phyloP scores from a whole-genome alignment of 805 yeast species.

The Pichia deserticola region DNA sequence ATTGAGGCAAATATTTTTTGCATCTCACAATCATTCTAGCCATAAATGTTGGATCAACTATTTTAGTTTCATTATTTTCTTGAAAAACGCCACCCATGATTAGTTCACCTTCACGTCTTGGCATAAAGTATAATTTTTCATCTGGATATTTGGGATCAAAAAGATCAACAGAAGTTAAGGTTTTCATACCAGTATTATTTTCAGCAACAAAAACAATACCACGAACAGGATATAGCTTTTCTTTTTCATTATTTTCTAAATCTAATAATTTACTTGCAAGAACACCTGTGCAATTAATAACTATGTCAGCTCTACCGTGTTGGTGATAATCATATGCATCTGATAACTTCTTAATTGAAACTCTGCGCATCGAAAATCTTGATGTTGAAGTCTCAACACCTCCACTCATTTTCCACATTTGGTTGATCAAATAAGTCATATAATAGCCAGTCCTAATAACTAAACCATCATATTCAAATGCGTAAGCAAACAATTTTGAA shows the following conservation, averaged over 20 bases:
- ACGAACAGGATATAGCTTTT: constrained; percentile 41
- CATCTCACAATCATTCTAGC: constrained; percentile 43
- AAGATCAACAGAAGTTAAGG: constrained; percentile 25
- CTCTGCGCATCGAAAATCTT: constrained; percentile 45
- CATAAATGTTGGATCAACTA: constrained; percentile 37
- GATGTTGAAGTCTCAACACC: constrained; percentile 13
- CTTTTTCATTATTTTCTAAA: constrained; percentile 24
- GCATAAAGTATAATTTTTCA: constrained; percentile 54
- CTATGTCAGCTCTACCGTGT: constrained; percentile 37
- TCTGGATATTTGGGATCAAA: constrained; percentile 15
- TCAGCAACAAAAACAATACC: constrained; percentile 53
- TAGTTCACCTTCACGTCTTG: constrained; percentile 68
- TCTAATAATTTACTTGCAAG: constrained; percentile 37
- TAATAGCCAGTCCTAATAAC: constrained; percentile 25
- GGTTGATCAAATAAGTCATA: constrained; percentile 28
- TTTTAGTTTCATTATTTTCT: constrained; percentile 14
- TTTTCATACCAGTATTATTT: constrained; percentile 30
- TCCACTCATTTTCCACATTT: constrained; percentile 11
- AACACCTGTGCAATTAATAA: constrained; percentile 55
- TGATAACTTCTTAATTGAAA: constrained; percentile 33
- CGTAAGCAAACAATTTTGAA: constrained; percentile 27
- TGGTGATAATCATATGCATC: constrained; percentile 42
- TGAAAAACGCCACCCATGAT: constrained; percentile 51
- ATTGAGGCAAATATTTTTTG: constrained; percentile 31
- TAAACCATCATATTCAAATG: constrained; percentile 37